These are phyloP conservation scores for Verticillium albo-atrum DNA, from an alignment of 2,329 filamentous ascomycete genomes.

Conservation along the genomic window DNA sequence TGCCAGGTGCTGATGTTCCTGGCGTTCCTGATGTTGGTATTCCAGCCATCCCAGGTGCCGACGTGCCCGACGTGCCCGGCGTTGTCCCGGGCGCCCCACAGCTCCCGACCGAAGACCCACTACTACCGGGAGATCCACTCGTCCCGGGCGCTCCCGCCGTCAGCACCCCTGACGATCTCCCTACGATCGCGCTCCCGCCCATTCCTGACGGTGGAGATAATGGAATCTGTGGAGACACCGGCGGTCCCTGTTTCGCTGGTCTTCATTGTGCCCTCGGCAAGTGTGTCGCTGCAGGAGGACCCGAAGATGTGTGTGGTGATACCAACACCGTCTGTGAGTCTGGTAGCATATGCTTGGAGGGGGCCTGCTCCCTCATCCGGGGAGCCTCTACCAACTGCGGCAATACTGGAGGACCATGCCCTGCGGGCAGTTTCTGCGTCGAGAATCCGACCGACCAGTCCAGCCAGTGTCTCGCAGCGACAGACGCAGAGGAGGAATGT, in stretches of 20 bases:
- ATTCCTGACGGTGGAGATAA: not conserved
- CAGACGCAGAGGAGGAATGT: not conserved
- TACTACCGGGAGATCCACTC: no score
- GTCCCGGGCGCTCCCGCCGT: no score
- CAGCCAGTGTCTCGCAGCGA: no score
- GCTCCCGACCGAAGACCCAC: no score
- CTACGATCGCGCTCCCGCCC: no score
- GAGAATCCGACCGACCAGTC: not conserved
- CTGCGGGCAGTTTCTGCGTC: not conserved
- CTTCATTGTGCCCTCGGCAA: not conserved
- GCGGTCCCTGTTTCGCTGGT: not conserved
- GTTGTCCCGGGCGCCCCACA: no score
- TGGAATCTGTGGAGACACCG: not conserved
- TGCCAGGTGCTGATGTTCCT: no score
- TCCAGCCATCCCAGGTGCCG: no score
- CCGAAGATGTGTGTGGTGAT: not conserved
- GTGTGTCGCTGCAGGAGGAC: not conserved
- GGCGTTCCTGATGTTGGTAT: no score
- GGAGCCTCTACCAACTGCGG: not conserved
- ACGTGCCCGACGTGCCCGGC: no score
- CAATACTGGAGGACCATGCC: not conserved
- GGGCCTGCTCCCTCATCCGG: not conserved
- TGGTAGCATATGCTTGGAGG: not conserved
- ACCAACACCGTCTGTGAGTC: not conserved
- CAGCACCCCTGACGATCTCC: no score